phyloP scores from a whole-genome alignment of 2,329 filamentous ascomycete species.

The Coniella vitis region DNA sequence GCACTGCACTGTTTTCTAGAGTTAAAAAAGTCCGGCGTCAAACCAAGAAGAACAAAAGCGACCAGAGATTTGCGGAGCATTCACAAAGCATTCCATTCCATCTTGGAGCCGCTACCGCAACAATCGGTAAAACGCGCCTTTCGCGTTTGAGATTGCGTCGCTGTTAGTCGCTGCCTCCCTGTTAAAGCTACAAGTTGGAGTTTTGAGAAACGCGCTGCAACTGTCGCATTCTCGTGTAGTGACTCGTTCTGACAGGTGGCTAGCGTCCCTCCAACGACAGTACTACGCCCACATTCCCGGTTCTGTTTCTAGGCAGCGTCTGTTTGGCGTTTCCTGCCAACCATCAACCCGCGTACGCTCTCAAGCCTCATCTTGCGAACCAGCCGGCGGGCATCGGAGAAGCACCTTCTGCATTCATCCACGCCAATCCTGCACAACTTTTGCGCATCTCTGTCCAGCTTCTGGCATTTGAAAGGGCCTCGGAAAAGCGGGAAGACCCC shows the following conservation, averaged over 20 bases:
- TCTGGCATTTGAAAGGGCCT: not conserved
- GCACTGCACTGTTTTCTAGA: no score
- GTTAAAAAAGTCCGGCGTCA: no score
- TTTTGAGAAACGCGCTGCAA: not conserved
- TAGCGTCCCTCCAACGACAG: conserved; percentile 3
- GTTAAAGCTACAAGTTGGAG: not conserved
- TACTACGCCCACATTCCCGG: conserved; percentile 5
- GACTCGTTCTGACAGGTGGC: not conserved
- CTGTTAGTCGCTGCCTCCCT: not conserved
- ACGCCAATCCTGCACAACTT: not conserved
- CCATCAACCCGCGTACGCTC: not conserved
- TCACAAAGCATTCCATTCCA: no score
- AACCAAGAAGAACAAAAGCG: no score
- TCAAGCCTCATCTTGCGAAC: not conserved
- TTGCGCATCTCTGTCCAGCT: not conserved
- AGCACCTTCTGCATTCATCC: conserved; percentile 4
- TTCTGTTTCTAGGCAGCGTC: conserved; percentile 7
- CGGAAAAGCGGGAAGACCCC: conserved; percentile 6
- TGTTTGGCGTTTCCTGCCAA: not conserved
- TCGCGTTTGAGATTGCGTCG: not conserved
- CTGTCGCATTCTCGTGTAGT: not conserved
- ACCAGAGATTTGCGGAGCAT: no score
- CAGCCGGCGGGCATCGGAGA: conserved; percentile 4
- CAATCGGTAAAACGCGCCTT: not conserved
- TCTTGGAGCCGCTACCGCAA: no score